A percentile compares a stretch with the other conserved stretches of the same genome.
phyloP scores from a whole-genome alignment of 2,329 filamentous ascomycete species.

The Alternaria hordeiaustralica region DNA sequence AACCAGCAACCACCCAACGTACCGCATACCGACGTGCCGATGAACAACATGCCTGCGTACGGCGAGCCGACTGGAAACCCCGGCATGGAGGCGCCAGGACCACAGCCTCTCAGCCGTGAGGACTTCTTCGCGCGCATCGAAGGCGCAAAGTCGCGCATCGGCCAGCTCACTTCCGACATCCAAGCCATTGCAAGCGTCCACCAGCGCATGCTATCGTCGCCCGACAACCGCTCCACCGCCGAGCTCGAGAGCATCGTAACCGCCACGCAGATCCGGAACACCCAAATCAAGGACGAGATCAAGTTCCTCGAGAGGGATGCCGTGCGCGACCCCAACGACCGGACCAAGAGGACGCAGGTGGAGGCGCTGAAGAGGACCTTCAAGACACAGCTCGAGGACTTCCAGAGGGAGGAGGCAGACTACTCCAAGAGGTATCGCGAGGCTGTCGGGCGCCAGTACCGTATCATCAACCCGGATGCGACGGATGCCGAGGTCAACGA shows the following conservation, averaged over 20 bases:
- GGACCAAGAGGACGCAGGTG: slow-evolving; percentile 73
- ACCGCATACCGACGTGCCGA: slow-evolving; percentile 23
- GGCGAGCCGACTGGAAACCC: background rate
- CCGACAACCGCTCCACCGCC: slow-evolving; percentile 60
- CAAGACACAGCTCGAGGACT: slow-evolving; percentile 72
- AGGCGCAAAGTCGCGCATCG: slow-evolving; percentile 71
- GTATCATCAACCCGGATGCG: slow-evolving; percentile 83
- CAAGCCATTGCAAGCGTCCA: slow-evolving; percentile 72
- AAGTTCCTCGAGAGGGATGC: slow-evolving; percentile 76
- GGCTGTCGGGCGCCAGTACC: slow-evolving; percentile 80
- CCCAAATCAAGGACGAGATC: slow-evolving; percentile 79
- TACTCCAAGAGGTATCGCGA: slow-evolving; percentile 77
- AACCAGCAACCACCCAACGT: slow-evolving; percentile 32
- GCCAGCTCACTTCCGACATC: slow-evolving; percentile 69
- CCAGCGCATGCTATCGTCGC: slow-evolving; percentile 72
- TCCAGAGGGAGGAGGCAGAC: slow-evolving; percentile 72
- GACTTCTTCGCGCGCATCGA: slow-evolving; percentile 74
- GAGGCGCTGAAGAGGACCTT: slow-evolving; percentile 74
- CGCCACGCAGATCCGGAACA: slow-evolving; percentile 63
- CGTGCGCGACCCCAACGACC: slow-evolving; percentile 67
- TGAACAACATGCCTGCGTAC: slow-evolving; percentile 10
- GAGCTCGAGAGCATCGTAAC: slow-evolving; percentile 72
- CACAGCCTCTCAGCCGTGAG: slow-evolving; percentile 62
- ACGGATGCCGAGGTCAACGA: slow-evolving; percentile 73
- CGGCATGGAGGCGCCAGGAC: slow-evolving; percentile 63